These are phyloP conservation scores for Diplotaxis tenuifolia DNA, from an alignment of 345 rosid genomes.

Conservation along the genomic window DNA sequence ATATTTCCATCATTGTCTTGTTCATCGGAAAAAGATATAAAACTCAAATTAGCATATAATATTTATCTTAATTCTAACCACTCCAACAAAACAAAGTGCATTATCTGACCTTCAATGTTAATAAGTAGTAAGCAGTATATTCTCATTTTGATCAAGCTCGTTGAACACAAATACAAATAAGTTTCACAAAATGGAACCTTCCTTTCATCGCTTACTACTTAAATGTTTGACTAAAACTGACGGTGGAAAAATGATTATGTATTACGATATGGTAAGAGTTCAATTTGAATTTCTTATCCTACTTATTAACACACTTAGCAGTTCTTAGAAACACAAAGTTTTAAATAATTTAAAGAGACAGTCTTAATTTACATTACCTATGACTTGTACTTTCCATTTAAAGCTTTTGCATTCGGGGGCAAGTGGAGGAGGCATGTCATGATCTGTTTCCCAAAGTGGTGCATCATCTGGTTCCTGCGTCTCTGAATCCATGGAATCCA, in stretches of 20 bases:
- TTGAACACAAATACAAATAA: not conserved
- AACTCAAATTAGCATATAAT: not conserved
- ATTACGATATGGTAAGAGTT: no score
- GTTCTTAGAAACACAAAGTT: no score
- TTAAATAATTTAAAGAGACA: no score
- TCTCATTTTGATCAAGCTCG: not conserved
- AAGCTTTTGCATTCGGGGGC: not conserved
- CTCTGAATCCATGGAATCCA: not conserved
- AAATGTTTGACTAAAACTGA: not conserved
- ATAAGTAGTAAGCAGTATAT: not conserved
- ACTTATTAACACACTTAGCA: no score
- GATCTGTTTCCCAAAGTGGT: not conserved
- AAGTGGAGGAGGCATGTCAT: not conserved
- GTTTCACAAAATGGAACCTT: not conserved
- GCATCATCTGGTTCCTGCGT: not conserved
- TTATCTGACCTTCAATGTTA: not conserved
- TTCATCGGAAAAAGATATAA: not conserved
- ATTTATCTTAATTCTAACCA: not conserved
- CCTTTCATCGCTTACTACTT: not conserved
- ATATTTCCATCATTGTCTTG: no score
- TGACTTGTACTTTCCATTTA: not conserved
- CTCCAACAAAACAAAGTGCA: not conserved
- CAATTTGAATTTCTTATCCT: no score
- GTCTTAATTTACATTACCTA: not conserved
- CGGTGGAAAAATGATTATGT: no score